Evolutionary conservation across 2,329 filamentous ascomycete species (phyloP).

Genomic region (Colletotrichum cereale): DNA sequence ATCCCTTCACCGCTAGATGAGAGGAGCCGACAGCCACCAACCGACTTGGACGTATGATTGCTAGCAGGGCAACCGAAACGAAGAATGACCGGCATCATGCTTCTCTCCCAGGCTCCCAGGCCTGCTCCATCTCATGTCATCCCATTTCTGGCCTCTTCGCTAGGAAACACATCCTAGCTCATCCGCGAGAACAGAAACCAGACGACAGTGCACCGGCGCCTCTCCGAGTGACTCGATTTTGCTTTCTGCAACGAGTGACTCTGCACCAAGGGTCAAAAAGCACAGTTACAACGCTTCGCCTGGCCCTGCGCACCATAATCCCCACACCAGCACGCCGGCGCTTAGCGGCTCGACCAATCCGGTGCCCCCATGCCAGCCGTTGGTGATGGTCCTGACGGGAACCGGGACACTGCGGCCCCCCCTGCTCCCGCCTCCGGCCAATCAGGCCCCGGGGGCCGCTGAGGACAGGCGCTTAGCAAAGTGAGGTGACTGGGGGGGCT

Average conservation of each 20-base stretch:
- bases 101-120: neutral
- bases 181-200: neutral
- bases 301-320: slow-evolving; percentile 5
- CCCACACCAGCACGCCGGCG: slow-evolving; percentile 36
- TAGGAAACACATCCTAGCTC: neutral
- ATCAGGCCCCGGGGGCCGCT: slow-evolving; percentile 20
- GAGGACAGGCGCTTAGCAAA: slow-evolving; percentile 39
- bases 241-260: slow-evolving; percentile 3
- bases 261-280: slow-evolving; percentile 17
- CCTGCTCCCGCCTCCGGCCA: slow-evolving; percentile 21
- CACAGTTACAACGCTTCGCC: slow-evolving; percentile 16
- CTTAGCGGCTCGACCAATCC: slow-evolving; percentile 38
- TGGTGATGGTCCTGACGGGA: slow-evolving; percentile 31
- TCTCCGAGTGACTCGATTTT: slow-evolving; percentile 1
- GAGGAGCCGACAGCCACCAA: slow-evolving; percentile 7
- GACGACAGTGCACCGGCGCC: neutral
- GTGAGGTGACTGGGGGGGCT: slow-evolving; percentile 32
- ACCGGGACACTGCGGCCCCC: slow-evolving; percentile 15
- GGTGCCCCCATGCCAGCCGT: slow-evolving; percentile 7
- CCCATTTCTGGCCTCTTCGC: neutral
- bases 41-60: neutral
- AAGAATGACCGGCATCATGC: slow-evolving; percentile 17
- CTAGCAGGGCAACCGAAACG: neutral
- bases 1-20: slow-evolving; percentile 33
- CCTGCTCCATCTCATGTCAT: neutral